Evolutionary conservation across 129 eudicot genomes (phyloP).

Genomic region (Chrysanthemum makinoi): DNA sequence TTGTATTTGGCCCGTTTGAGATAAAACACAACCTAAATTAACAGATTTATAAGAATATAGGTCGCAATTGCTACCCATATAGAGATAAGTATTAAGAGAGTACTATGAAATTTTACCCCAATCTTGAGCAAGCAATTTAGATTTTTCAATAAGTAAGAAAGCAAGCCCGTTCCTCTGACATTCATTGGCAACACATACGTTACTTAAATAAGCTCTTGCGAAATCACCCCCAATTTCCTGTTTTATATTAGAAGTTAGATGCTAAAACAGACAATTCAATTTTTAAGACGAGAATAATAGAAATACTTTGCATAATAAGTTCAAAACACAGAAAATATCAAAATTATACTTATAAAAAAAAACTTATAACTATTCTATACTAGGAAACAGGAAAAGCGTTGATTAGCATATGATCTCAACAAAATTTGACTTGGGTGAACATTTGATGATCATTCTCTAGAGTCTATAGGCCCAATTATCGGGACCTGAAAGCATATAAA

Average conservation of each 20-base stretch:
- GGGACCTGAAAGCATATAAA: too few relatives aligned
- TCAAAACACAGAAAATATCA: neutral
- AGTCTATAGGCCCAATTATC: too few relatives aligned
- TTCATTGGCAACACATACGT: constrained; percentile 91
- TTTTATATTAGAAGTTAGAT: constrained; percentile 14
- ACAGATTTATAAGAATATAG: neutral
- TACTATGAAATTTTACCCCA: constrained; percentile 58
- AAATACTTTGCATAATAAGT: neutral
- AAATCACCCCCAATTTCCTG: constrained; percentile 81
- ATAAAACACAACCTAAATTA: neutral
- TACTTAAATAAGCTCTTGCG: constrained; percentile 85
- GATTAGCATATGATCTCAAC: neutral
- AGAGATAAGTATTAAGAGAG: neutral
- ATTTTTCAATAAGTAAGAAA: constrained; percentile 48
- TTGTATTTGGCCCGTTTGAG: neutral
- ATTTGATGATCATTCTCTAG: too few relatives aligned
- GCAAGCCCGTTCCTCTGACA: constrained; percentile 78
- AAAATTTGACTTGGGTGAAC: neutral
- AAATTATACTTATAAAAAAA: too few relatives aligned
- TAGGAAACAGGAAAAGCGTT: neutral
- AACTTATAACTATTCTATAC: neutral
- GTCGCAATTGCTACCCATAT: too few relatives aligned
- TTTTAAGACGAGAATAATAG: neutral
- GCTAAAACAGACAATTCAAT: neutral
- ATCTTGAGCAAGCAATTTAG: constrained; percentile 67